Conservation (phyloP, 2,329 filamentous ascomycete genomes). For the Colletotrichum eremochloae region DNA sequence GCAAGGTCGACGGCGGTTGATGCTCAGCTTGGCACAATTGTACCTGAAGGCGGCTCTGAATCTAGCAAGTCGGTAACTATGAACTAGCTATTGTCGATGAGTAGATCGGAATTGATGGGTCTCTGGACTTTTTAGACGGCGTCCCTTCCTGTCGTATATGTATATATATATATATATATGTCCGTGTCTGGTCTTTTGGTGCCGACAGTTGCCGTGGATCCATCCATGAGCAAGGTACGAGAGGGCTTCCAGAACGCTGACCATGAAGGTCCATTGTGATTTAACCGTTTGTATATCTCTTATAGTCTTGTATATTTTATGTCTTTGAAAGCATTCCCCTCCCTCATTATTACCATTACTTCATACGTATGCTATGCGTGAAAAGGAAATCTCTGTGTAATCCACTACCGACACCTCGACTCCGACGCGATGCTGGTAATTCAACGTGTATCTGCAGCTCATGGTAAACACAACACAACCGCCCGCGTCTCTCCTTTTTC, state of each 20-base stretch:
- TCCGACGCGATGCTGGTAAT: slow-evolving; percentile 28
- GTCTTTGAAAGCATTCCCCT: not conserved
- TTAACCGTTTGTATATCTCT: not conserved
- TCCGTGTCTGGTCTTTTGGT: too few relatives aligned
- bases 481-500: not conserved
- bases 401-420: slow-evolving; percentile 6
- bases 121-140: too few relatives aligned
- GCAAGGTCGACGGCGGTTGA: not conserved
- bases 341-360: slow-evolving; percentile 25
- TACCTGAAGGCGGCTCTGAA: not conserved
- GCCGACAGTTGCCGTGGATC: too few relatives aligned
- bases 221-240: too few relatives aligned
- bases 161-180: not conserved
- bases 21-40: not conserved
- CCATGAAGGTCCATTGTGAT: not conserved
- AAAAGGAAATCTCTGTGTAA: not conserved
- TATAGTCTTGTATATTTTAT: not conserved
- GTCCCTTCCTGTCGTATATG: too few relatives aligned
- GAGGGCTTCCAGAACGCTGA: not conserved
- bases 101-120: too few relatives aligned
- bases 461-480: not conserved
- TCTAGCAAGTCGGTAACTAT: not conserved
- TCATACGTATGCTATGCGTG: slow-evolving; percentile 1
- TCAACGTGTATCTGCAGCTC: slow-evolving; percentile 6
- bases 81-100: not conserved